Percentiles rank a stretch among this genome's conserved stretches.
phyloP scores from a whole-genome alignment of 2,329 filamentous ascomycete genomes.

The Dryadomyces quercivorus region DNA sequence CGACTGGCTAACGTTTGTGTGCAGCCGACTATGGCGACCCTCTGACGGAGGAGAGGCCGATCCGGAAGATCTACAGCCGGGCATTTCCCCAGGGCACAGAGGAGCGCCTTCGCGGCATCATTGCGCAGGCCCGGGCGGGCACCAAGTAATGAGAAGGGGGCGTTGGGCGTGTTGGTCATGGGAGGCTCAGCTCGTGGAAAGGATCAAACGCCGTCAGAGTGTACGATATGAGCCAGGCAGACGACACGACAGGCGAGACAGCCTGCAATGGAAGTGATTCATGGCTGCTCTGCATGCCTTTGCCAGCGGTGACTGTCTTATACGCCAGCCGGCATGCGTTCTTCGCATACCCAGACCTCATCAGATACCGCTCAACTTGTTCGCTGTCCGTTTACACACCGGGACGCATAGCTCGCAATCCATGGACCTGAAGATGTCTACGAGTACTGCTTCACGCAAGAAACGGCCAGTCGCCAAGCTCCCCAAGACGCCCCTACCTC shows the following conservation, averaged over 20 bases:
- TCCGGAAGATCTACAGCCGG: conserved; percentile 14
- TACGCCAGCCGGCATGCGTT: too few species aligned
- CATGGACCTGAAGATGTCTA: too few species aligned
- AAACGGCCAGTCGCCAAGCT: neutral
- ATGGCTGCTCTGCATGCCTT: neutral
- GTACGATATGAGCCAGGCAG: too few species aligned
- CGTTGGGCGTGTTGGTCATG: neutral
- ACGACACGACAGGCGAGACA: neutral
- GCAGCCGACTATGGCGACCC: conserved; percentile 33
- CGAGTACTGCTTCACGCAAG: too few species aligned
- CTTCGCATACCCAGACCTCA: too few species aligned
- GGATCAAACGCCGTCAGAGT: too few species aligned
- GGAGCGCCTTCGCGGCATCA: conserved; percentile 5
- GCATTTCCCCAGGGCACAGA: conserved; percentile 23
- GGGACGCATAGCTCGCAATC: too few species aligned
- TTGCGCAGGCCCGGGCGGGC: neutral
- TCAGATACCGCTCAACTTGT: too few species aligned
- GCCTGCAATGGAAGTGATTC: neutral
- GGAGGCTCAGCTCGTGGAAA: too few species aligned
- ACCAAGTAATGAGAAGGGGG: neutral
- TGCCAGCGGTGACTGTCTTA: too few species aligned
- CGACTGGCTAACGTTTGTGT: neutral
- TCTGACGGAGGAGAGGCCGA: conserved; percentile 24
- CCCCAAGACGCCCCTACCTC: neutral
- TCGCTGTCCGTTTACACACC: too few species aligned